Evolutionary conservation across 108 stramenopile genomes (phyloP).

Genomic region (Mediolabrus comicus): DNA sequence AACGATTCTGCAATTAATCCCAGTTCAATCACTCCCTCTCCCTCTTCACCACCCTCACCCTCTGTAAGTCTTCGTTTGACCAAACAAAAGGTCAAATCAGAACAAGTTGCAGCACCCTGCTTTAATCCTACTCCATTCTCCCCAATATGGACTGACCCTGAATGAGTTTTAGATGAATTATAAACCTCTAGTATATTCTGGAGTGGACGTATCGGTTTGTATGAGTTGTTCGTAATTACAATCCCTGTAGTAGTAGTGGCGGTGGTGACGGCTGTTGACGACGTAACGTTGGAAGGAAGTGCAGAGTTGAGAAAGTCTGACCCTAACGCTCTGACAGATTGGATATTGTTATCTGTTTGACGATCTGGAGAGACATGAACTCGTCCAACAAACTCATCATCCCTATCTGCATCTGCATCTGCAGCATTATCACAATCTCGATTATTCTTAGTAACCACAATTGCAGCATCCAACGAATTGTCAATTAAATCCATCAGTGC

Average conservation of each 20-base stretch:
- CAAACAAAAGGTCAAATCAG: slow-evolving; percentile 48
- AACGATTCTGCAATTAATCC: slow-evolving; percentile 54
- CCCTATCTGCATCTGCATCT: not conserved
- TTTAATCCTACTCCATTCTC: slow-evolving; percentile 81
- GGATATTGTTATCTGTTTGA: not conserved
- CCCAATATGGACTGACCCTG: slow-evolving; percentile 49
- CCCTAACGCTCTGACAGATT: too few relatives aligned
- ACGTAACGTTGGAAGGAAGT: not conserved
- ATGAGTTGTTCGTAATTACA: slow-evolving; percentile 56
- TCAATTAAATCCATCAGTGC: slow-evolving; percentile 72
- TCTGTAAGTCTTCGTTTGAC: slow-evolving; percentile 14
- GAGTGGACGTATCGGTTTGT: slow-evolving; percentile 44
- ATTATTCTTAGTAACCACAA: not conserved
- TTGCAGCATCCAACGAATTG: slow-evolving; percentile 71
- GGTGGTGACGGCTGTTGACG: not conserved
- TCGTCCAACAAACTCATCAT: slow-evolving; percentile 17
- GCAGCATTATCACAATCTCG: not conserved
- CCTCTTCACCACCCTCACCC: not conserved
- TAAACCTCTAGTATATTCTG: slow-evolving; percentile 57
- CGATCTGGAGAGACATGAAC: slow-evolving; percentile 32
- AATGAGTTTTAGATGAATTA: slow-evolving; percentile 52
- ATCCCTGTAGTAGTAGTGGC: slow-evolving; percentile 35
- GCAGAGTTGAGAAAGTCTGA: too few relatives aligned
- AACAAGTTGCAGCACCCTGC: slow-evolving; percentile 67
- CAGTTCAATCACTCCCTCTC: slow-evolving; percentile 16